A percentile compares a stretch with the other conserved stretches of the same genome.
Evolutionary conservation across 2,329 filamentous ascomycete genomes (phyloP).

Genomic region (Emergomyces pasteurianus): DNA sequence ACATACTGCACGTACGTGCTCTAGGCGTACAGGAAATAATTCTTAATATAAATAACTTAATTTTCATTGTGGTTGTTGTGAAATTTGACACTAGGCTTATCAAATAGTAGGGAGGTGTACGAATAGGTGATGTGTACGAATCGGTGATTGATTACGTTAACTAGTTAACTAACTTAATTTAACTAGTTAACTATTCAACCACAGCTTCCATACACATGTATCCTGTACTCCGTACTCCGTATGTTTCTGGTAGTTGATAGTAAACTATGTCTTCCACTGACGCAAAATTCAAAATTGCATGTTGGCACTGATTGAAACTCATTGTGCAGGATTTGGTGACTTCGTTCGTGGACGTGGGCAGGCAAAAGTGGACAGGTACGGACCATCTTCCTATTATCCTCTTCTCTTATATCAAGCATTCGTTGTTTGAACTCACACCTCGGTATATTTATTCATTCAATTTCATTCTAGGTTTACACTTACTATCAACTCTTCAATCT

Average conservation of each 20-base stretch:
- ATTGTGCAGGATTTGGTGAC: neutral
- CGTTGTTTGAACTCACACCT: neutral
- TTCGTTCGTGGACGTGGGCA: neutral
- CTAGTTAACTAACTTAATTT: no score
- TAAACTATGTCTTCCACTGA: neutral
- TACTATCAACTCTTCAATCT: no score
- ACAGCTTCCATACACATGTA: neutral
- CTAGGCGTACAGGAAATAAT: no score
- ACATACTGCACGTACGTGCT: no score
- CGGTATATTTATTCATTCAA: neutral
- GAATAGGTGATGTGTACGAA: no score
- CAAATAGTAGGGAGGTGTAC: no score
- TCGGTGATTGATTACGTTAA: no score
- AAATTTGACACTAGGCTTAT: no score
- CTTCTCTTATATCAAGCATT: neutral
- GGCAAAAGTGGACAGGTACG: neutral
- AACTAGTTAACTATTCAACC: neutral
- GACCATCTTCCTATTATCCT: neutral
- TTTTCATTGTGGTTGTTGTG: no score
- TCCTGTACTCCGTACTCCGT: no score
- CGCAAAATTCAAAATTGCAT: neutral
- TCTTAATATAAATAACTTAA: no score
- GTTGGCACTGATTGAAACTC: neutral
- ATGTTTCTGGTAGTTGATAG: neutral
- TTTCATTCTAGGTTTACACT: neutral